Percentiles rank a stretch among this genome's conserved stretches.
Evolutionary conservation across 2,329 filamentous ascomycete genomes (phyloP).

Genomic region (Penicillium sp.): DNA sequence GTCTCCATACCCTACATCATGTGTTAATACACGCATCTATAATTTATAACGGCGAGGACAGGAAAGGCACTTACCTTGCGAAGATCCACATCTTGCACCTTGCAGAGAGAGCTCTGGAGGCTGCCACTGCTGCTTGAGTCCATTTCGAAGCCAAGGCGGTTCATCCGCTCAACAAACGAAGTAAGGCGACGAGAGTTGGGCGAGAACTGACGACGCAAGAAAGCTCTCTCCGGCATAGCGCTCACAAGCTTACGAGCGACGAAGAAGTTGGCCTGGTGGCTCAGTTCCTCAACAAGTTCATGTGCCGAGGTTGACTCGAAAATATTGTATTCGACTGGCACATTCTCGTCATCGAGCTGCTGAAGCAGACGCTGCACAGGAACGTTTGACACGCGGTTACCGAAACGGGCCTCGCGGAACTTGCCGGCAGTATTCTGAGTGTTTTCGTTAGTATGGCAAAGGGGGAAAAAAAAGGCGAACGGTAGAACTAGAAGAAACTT

Average conservation of each 20-base stretch:
- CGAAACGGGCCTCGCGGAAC: slow-evolving; percentile 84
- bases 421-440: slow-evolving; percentile 73
- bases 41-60: not conserved
- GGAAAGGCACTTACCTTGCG: slow-evolving; percentile 61
- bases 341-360: slow-evolving; percentile 96
- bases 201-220: slow-evolving; percentile 79
- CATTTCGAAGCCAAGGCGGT: slow-evolving; percentile 81
- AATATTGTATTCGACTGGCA: slow-evolving; percentile 92
- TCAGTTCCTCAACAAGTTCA: slow-evolving; percentile 91
- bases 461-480: not conserved
- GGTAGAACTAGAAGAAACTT: slow-evolving; percentile 29
- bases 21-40: slow-evolving; percentile 10
- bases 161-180: slow-evolving; percentile 91
- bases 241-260: slow-evolving; percentile 79
- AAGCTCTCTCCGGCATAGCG: slow-evolving; percentile 83
- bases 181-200: slow-evolving; percentile 86
- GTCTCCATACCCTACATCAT: slow-evolving; percentile 79
- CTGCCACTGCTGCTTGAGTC: slow-evolving; percentile 86
- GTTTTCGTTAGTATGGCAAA: not conserved
- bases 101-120: slow-evolving; percentile 92
- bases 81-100: slow-evolving; percentile 80
- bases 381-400: slow-evolving; percentile 73
- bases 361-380: slow-evolving; percentile 85
- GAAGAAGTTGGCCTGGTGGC: slow-evolving; percentile 86
- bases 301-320: slow-evolving; percentile 87